A percentile compares a stretch with the other conserved stretches of the same genome.
These are phyloP conservation scores for Aspergillus carbonarius DNA, from an alignment of 2,329 filamentous ascomycete genomes.

Conservation along the genomic window DNA sequence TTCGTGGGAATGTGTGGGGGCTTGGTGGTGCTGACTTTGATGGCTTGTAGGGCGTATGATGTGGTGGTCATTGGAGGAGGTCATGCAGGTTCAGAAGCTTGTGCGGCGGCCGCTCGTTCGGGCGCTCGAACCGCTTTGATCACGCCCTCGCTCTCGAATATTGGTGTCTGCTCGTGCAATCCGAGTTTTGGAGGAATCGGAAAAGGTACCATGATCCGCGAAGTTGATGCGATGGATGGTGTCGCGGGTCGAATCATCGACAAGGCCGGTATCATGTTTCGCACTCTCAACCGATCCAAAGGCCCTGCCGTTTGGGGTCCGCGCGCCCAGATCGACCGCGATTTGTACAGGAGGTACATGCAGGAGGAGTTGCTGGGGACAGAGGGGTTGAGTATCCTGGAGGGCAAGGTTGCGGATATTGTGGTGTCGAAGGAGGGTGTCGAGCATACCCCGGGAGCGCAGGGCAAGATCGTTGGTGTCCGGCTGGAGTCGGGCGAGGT, in stretches of 20 bases:
- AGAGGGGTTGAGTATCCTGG: slow-evolving; percentile 73
- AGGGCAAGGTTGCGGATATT: slow-evolving; percentile 90
- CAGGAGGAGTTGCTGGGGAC: slow-evolving; percentile 77
- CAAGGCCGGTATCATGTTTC: slow-evolving; percentile 92
- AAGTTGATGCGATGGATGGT: slow-evolving; percentile 92
- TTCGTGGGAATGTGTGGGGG: neutral
- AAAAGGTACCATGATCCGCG: slow-evolving; percentile 92
- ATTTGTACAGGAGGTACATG: slow-evolving; percentile 88
- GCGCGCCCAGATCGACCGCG: slow-evolving; percentile 89
- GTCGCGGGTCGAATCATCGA: slow-evolving; percentile 86
- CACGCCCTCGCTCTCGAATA: slow-evolving; percentile 82
- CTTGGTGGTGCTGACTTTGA: slow-evolving; percentile 3
- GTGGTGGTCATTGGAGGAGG: slow-evolving; percentile 95
- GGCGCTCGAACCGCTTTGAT: slow-evolving; percentile 87
- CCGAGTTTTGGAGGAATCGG: slow-evolving; percentile 98
- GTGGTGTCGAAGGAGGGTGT: slow-evolving; percentile 62
- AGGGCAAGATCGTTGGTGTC: slow-evolving; percentile 78
- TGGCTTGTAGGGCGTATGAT: slow-evolving; percentile 66
- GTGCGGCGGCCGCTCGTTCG: slow-evolving; percentile 81
- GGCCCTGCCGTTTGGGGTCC: slow-evolving; percentile 97
- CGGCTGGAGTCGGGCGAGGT: slow-evolving; percentile 83
- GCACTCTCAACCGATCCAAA: slow-evolving; percentile 81
- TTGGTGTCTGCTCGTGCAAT: slow-evolving; percentile 95
- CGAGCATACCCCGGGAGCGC: slow-evolving; percentile 50
- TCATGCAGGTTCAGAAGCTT: slow-evolving; percentile 92